Percentiles rank a stretch among this genome's conserved stretches.
Conservation (phyloP, 768 basidiomycete species). For the Lentinus brumalis region DNA sequence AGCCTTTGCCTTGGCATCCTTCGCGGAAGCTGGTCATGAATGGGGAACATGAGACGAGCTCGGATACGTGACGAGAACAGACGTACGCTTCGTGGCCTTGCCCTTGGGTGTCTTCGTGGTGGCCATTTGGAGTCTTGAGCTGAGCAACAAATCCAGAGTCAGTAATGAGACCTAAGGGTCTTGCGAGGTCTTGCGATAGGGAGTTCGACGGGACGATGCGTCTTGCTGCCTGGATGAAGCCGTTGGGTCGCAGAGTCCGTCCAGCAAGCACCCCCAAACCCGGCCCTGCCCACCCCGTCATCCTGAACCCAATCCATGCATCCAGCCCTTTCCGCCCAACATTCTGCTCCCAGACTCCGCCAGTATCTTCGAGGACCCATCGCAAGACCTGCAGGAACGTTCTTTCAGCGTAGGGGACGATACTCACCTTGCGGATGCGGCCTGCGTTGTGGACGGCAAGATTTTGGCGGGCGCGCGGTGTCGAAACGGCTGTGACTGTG, state of each 20-base stretch:
- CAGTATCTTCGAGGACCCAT: conserved; percentile 9
- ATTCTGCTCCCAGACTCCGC: not conserved
- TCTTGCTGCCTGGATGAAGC: no score
- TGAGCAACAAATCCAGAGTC: conserved; percentile 4
- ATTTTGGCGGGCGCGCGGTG: conserved; percentile 15
- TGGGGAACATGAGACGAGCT: not conserved
- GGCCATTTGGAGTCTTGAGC: conserved; percentile 50
- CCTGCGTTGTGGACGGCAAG: conserved; percentile 26
- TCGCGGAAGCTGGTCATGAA: conserved; percentile 26
- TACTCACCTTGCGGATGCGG: conserved; percentile 36
- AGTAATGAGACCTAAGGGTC: not conserved
- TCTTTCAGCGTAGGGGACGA: conserved; percentile 3
- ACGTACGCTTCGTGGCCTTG: conserved; percentile 52
- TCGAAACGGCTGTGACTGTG: conserved; percentile 15
- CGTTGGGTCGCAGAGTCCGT: not conserved
- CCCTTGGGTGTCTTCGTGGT: conserved; percentile 68
- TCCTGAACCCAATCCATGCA: conserved; percentile 17
- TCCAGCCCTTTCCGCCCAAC: conserved; percentile 21
- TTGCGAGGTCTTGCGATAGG: conserved; percentile 7
- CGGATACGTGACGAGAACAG: no score
- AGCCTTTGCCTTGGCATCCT: conserved; percentile 78
- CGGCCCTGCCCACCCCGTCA: conserved; percentile 15
- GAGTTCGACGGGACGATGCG: not conserved
- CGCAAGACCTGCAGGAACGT: conserved; percentile 13
- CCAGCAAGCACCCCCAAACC: not conserved